Base-by-base conservation (phyloP, 2,329 filamentous ascomycete species). In the Colletotrichum zoysiae region DNA sequence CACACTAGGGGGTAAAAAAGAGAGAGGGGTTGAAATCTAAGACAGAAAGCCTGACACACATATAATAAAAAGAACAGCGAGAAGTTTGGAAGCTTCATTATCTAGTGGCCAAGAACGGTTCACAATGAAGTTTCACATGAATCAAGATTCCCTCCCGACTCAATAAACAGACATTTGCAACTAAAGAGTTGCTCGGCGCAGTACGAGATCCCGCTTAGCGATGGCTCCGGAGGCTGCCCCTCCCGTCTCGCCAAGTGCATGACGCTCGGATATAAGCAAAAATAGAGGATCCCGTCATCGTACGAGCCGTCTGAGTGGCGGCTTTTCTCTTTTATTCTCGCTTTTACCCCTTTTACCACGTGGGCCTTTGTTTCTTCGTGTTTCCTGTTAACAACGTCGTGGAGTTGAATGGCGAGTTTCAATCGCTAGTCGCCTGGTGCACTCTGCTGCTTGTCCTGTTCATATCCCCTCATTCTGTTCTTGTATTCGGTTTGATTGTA, bases 291-390 rank as follows among this genome's bases (percentile, higher is more conserved):
- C 53, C 53, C 20, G 26, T 58, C 60, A 42, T 20, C 46, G 20
- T 14, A 44, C 68, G 26, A 68, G 69, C 55, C 57, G 59, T 9
- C 56, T 71, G 26, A 63, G 68, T 63, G 64, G 65, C 55, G 38
- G 60, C 5, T 30, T 58, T 68, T 42, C 20, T 1, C 42, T 44
- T 63, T 53, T 46, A 55, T 33, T 51, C 59, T n/a, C 14, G 23
- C 53, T 18, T 46, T 58, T 65, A 59, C 69, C 69, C 65, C 65
- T 69, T 71, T 71, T 56, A 71, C 59, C 65, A 69, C 59, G 65
- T 71, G 65, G 48, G 56, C 18, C 26, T 3, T 46, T 33, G 14
- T 26, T 38, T 58, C 59, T 40, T 60, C 48, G 53, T 64, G 65
- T 64, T 60, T 69, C 44, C 44, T 51, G 44, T 40, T 26, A 23